These are phyloP conservation scores for Blastomyces silverae DNA, from an alignment of 2,329 filamentous ascomycete species.

Conservation along the genomic window DNA sequence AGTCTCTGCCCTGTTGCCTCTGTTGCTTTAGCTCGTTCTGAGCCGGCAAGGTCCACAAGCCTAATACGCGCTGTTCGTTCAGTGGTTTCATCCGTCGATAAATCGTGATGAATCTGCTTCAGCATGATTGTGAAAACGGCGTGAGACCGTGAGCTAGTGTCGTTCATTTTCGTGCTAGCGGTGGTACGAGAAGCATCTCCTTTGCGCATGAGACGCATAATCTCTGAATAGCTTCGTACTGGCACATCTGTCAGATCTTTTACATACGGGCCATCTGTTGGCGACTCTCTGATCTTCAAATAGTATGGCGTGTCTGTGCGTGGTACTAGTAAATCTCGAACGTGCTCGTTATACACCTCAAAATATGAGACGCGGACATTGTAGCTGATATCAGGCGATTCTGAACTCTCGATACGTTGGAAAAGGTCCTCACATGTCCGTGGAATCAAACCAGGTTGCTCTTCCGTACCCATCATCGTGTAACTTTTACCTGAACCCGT, in stretches of 20 bases:
- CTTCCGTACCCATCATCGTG: slow-evolving; percentile 87
- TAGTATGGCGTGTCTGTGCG: slow-evolving; percentile 76
- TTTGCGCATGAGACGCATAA: slow-evolving; percentile 81
- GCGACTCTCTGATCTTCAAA: slow-evolving; percentile 93
- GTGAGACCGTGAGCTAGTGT: slow-evolving; percentile 92
- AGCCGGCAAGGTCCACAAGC: slow-evolving; percentile 89
- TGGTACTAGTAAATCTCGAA: slow-evolving; percentile 83
- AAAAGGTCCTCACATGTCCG: slow-evolving; percentile 95
- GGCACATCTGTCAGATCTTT: slow-evolving; percentile 93
- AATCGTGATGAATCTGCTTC: slow-evolving; percentile 96
- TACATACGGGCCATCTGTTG: slow-evolving; percentile 90
- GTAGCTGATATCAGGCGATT: slow-evolving; percentile 88
- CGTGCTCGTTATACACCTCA: slow-evolving; percentile 99
- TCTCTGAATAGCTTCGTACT: slow-evolving; percentile 77
- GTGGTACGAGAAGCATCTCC: slow-evolving; percentile 83
- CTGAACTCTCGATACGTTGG: slow-evolving; percentile 77
- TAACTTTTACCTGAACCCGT: slow-evolving; percentile 97
- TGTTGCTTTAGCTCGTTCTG: slow-evolving; percentile 88
- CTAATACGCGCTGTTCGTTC: slow-evolving; percentile 90
- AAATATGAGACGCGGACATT: slow-evolving; percentile 98
- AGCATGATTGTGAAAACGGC: slow-evolving; percentile 97
- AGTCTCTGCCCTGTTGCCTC: slow-evolving; percentile 88
- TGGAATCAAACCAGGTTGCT: slow-evolving; percentile 85
- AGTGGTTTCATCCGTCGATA: slow-evolving; percentile 95
- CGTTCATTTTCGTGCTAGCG: slow-evolving; percentile 98